Conservation (phyloP, 129 eudicot genomes). For the Arctium minus region DNA sequence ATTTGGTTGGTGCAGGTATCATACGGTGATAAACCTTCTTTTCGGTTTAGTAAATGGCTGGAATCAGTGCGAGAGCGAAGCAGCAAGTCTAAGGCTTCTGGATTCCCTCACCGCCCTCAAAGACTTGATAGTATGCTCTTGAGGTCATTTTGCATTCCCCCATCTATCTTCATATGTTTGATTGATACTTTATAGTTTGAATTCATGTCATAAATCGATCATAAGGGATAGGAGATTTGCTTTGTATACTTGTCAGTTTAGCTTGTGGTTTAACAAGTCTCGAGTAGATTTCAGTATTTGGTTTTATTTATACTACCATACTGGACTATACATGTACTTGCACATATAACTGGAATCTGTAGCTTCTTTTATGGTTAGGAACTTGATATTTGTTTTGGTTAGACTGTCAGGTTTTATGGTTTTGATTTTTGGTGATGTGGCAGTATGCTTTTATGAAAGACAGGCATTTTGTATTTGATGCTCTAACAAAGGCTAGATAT, state of each 20-base stretch:
- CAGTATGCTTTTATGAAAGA: neutral
- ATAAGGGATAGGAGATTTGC: neutral
- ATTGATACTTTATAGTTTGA: neutral
- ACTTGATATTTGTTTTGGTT: neutral
- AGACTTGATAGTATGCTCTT: conserved; percentile 52
- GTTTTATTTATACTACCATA: too few species aligned
- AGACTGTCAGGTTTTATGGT: too few species aligned
- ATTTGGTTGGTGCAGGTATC: conserved; percentile 50
- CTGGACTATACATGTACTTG: neutral
- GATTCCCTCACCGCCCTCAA: conserved; percentile 67
- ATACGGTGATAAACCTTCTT: conserved; percentile 88
- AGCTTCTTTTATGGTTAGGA: neutral
- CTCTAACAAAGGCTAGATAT: neutral
- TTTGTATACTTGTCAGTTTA: neutral
- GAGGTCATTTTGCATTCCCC: conserved; percentile 38
- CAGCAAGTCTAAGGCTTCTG: conserved; percentile 60
- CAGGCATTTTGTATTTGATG: neutral
- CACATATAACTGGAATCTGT: neutral
- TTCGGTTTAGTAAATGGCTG: conserved; percentile 83
- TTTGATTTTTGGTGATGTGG: neutral
- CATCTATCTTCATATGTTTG: neutral
- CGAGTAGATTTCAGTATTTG: neutral
- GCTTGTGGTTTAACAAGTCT: neutral
- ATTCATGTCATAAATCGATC: neutral
- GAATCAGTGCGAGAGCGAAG: conserved; percentile 88